Base-by-base conservation (phyloP, 1,284 basidiomycete genomes). In the Pterulicium gracile region DNA sequence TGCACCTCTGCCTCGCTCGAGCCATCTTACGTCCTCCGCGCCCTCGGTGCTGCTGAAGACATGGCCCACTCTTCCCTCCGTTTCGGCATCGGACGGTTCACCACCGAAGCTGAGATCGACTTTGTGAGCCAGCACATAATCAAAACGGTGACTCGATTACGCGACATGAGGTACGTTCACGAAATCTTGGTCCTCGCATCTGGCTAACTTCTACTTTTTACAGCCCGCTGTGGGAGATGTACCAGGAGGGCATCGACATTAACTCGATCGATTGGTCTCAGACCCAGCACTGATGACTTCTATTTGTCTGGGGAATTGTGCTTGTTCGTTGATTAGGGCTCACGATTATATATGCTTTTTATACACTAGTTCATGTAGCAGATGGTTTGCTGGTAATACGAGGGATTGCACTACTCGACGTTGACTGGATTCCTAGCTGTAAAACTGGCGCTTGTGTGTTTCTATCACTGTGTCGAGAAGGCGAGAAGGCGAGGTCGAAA, bases 1-100 rank as follows among this genome's bases (percentile, higher is more conserved):
- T 99, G 96, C 60, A 99, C 96, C 13, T 98, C 94, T 0, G 96
- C 96, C 2, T 98, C 95, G 13, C 74, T 99, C 45, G 96, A 99
- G 65, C 96, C 96, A 3, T 97, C 93, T 24, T 99, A 99, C 61
- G 96, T 99, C 10, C 79, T 99, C 21, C 85, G 96, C 50, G 96
- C 96, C 1, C 77, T 99, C 35, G 95, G 88, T 77, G 88, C 94
- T 39, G 89, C 93, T 22, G 96, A 99, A 64, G 96, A 98, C 59
- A 97, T 98, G 88, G 96, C 96, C 0, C 96, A 99, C 63, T 98
- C 94, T 10, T 96, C 92, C 14, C 74, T 99, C 46, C 85, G 96
- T 36, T 99, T 99, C 66, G 96, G 96, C 46, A 89, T 99, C 53
- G 96, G 96, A 27, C 81, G 96, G 22, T 99, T 99, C 68, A 98